A percentile compares a stretch with the other conserved stretches of the same genome.
Evolutionary conservation across 257 asterid genomes (phyloP).

Genomic region (Voacanga thouarsii): DNA sequence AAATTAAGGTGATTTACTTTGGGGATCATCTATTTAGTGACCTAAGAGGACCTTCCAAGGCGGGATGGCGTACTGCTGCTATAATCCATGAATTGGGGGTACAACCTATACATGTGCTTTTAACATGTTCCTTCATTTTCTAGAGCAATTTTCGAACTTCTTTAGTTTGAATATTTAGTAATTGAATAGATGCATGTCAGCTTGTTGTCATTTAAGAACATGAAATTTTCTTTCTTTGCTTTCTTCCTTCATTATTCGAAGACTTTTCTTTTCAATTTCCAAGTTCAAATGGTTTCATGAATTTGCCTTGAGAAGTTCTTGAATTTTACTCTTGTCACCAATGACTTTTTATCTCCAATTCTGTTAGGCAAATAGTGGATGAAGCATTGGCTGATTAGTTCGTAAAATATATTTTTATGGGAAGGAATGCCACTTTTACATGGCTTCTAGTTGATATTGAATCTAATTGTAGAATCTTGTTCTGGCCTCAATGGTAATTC

Average conservation of each 20-base stretch:
- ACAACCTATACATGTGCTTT: slow-evolving; percentile 14
- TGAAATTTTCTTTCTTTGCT: not conserved
- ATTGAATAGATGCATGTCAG: not conserved
- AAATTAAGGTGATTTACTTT: slow-evolving; percentile 83
- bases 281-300: not conserved
- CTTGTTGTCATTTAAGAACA: not conserved
- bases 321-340: not conserved
- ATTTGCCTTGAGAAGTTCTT: not conserved
- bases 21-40: slow-evolving; percentile 99
- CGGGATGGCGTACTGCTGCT: slow-evolving; percentile 99
- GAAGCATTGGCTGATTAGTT: not conserved
- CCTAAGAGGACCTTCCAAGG: slow-evolving; percentile 94
- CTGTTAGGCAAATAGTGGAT: not conserved
- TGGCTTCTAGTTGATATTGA: not conserved
- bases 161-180: not conserved
- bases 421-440: not conserved
- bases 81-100: slow-evolving; percentile 93
- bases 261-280: not conserved
- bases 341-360: not conserved
- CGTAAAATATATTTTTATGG: not conserved
- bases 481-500: not conserved
- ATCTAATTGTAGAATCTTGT: not conserved
- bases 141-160: not conserved
- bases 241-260: not conserved
- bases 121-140: not conserved